These are phyloP conservation scores for Clausena lansium DNA, from an alignment of 345 rosid species.

Conservation along the genomic window DNA sequence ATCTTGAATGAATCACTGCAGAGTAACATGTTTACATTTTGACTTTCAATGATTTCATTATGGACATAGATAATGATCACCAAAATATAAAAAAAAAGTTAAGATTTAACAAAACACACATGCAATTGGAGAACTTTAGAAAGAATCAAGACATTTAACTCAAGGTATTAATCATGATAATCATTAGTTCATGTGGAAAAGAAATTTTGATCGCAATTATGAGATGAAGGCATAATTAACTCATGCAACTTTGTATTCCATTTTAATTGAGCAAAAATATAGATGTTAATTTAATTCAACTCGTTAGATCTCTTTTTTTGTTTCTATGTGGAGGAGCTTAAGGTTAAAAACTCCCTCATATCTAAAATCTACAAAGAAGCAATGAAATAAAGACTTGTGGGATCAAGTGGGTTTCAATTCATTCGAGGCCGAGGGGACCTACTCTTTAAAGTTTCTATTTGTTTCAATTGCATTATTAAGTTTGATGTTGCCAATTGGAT, in stretches of 20 bases:
- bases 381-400: neutral
- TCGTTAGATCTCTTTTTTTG: too few species aligned
- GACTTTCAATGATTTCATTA: neutral
- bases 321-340: too few species aligned
- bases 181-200: neutral
- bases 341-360: neutral
- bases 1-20: neutral
- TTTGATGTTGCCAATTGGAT: neutral
- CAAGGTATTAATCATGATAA: neutral
- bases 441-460: neutral
- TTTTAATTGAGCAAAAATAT: neutral
- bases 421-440: neutral
- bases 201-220: neutral
- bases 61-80: neutral
- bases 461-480: conserved; percentile 6
- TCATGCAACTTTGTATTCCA: neutral
- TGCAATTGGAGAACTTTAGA: neutral
- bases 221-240: neutral
- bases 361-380: neutral
- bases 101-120: neutral
- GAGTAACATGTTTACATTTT: neutral
- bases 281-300: too few species aligned
- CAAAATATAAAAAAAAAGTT: neutral
- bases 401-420: neutral
- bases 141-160: neutral